These are phyloP conservation scores for Petunia secreta DNA, from an alignment of 257 asterid species.

Conservation along the genomic window DNA sequence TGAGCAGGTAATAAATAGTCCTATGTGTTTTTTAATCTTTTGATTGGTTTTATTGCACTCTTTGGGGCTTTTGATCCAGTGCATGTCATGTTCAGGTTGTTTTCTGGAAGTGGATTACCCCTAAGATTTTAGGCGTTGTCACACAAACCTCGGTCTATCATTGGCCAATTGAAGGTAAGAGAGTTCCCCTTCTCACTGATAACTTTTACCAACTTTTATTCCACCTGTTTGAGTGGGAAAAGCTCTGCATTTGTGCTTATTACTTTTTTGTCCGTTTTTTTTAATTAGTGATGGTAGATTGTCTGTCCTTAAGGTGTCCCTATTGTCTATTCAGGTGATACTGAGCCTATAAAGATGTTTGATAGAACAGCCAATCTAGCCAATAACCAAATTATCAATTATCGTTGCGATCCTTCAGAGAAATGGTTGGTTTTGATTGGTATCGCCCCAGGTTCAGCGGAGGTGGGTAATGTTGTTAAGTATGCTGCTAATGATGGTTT, in stretches of 20 bases:
- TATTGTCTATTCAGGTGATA: conserved; percentile 62
- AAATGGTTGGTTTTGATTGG: conserved; percentile 99
- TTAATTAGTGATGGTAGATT: conserved; percentile 10
- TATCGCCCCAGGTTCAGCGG: conserved; percentile 97
- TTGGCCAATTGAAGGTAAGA: conserved; percentile 90
- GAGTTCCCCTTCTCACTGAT: not conserved
- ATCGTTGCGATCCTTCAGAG: conserved; percentile 96
- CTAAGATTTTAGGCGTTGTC: conserved; percentile 93
- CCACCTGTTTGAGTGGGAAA: conserved; percentile 7
- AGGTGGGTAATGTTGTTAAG: conserved; percentile 54
- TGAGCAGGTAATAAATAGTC: conserved; percentile 72
- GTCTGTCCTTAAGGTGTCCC: conserved; percentile 24
- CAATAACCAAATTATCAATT: conserved; percentile 92
- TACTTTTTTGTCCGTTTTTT: conserved; percentile 3
- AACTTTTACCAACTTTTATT: not conserved
- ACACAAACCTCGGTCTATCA: conserved; percentile 92
- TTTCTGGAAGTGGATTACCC: conserved; percentile 98
- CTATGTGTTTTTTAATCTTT: conserved; percentile 4
- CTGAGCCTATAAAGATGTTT: conserved; percentile 93
- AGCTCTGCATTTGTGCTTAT: not conserved
- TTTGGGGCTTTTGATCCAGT: conserved; percentile 2
- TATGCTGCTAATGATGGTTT: not conserved
- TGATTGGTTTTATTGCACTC: conserved; percentile 21
- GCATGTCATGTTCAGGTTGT: conserved; percentile 60
- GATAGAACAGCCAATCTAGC: conserved; percentile 94